These are phyloP conservation scores for Chaetomium olivaceum DNA, from an alignment of 2,329 filamentous ascomycete genomes.

Conservation along the genomic window DNA sequence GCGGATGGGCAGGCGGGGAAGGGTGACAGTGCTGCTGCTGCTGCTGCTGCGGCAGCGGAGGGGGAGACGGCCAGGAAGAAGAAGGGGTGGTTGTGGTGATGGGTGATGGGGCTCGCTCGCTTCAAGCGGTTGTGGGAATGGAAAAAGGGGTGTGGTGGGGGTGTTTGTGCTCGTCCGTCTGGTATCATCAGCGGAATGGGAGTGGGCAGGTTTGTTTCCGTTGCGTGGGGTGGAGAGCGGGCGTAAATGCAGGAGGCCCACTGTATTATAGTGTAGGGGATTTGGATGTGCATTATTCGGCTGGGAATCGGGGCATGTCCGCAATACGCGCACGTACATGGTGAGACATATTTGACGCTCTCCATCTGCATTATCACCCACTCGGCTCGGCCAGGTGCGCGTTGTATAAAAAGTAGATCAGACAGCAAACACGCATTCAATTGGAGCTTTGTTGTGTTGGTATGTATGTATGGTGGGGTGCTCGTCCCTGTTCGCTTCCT, in stretches of 20 bases:
- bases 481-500: slow-evolving; percentile 17
- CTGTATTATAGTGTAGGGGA: slow-evolving; percentile 32
- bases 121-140: background rate
- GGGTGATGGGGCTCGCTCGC: no score
- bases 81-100: slow-evolving; percentile 47
- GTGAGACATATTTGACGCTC: background rate
- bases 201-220: background rate
- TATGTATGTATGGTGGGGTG: background rate
- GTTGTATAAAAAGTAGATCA: slow-evolving; percentile 4
- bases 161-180: background rate
- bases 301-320: slow-evolving; percentile 20
- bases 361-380: background rate
- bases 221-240: no score
- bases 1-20: slow-evolving; percentile 26
- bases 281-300: slow-evolving; percentile 27
- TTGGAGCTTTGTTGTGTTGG: background rate
- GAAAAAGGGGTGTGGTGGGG: background rate
- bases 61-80: slow-evolving; percentile 25
- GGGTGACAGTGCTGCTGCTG: slow-evolving; percentile 18
- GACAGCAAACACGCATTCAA: background rate
- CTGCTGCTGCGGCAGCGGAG: slow-evolving; percentile 21
- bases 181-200: background rate
- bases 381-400: background rate
- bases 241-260: background rate
- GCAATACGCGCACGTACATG: slow-evolving; percentile 4